These are phyloP conservation scores for Helenozyma rhizophorensis DNA, from an alignment of 805 yeast genomes.

Conservation along the genomic window DNA sequence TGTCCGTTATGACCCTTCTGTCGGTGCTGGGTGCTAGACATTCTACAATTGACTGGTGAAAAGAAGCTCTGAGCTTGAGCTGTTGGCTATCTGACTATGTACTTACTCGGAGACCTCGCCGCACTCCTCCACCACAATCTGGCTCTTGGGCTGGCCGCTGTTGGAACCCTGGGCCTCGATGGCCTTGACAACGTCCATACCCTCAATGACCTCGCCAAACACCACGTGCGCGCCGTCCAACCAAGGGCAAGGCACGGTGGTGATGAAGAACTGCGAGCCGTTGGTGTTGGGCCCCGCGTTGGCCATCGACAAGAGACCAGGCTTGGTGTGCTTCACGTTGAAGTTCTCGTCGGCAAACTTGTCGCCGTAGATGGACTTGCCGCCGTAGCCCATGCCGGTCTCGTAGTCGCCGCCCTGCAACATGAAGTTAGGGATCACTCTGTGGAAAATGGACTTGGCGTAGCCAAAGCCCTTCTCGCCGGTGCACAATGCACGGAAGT, in stretches of 20 bases:
- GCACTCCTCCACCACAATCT: conserved; percentile 24
- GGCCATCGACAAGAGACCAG: conserved; percentile 17
- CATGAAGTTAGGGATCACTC: conserved; percentile 16
- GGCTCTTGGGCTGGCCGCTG: conserved; percentile 15
- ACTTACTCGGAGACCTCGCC: conserved; percentile 20
- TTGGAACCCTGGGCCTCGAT: conserved; percentile 22
- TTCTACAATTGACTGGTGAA: no score
- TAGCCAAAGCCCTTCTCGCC: conserved; percentile 18
- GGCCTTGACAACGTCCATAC: conserved; percentile 22
- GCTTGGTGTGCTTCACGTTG: conserved; percentile 13
- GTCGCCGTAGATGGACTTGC: conserved; percentile 16
- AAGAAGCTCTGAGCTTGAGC: no score
- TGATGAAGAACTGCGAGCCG: conserved; percentile 16
- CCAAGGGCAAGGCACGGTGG: conserved; percentile 22
- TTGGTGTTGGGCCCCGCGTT: conserved; percentile 16
- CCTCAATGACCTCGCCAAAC: conserved; percentile 24
- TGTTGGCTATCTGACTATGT: no score
- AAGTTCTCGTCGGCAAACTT: conserved; percentile 16
- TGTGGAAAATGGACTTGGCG: conserved; percentile 14
- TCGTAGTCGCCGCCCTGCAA: conserved; percentile 17
- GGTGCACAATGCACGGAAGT: conserved; percentile 16
- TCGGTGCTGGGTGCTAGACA: no score
- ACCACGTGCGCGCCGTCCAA: conserved; percentile 25
- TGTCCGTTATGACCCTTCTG: no score
- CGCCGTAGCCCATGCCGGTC: conserved; percentile 14